A percentile compares a stretch with the other conserved stretches of the same genome.
These are phyloP conservation scores for Cercospora sp. DNA, from an alignment of 2,329 filamentous ascomycete genomes.

Conservation along the genomic window DNA sequence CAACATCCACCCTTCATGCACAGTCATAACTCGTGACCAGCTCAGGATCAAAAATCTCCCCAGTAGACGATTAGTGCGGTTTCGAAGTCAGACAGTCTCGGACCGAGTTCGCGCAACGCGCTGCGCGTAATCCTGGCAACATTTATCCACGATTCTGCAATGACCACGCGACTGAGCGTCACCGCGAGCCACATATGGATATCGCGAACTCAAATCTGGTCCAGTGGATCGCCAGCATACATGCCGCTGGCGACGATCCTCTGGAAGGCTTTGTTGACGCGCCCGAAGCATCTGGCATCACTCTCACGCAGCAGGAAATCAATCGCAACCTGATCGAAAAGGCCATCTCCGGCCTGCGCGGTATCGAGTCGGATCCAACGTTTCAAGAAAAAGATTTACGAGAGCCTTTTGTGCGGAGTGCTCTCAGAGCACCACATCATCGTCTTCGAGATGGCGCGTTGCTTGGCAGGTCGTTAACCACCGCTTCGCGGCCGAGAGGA, in stretches of 20 bases:
- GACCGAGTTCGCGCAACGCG: neutral
- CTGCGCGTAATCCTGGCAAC: neutral
- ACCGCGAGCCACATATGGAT: conserved; percentile 1
- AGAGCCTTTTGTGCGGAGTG: neutral
- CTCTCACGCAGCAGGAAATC: conserved; percentile 1
- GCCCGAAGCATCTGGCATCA: neutral
- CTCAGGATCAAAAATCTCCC: neutral
- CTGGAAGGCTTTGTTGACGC: neutral
- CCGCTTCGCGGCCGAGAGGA: neutral
- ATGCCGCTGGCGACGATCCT: conserved; percentile 2
- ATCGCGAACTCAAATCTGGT: conserved; percentile 4
- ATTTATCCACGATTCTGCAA: neutral
- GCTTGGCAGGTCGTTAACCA: conserved; percentile 4
- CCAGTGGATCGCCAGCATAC: conserved; percentile 6
- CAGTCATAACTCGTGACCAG: neutral
- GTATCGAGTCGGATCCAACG: neutral
- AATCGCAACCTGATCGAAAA: conserved; percentile 1
- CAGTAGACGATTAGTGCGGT: neutral
- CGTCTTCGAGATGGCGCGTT: conserved; percentile 2
- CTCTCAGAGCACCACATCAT: neutral
- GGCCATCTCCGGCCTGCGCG: neutral
- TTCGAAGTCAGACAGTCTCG: conserved; percentile 1
- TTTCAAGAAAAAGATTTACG: conserved; percentile 1
- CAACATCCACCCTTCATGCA: neutral
- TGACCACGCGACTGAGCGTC: neutral